These are phyloP conservation scores for Cutaneotrichosporon daszewskae DNA, from an alignment of 1,284 basidiomycete genomes.

Conservation along the genomic window DNA sequence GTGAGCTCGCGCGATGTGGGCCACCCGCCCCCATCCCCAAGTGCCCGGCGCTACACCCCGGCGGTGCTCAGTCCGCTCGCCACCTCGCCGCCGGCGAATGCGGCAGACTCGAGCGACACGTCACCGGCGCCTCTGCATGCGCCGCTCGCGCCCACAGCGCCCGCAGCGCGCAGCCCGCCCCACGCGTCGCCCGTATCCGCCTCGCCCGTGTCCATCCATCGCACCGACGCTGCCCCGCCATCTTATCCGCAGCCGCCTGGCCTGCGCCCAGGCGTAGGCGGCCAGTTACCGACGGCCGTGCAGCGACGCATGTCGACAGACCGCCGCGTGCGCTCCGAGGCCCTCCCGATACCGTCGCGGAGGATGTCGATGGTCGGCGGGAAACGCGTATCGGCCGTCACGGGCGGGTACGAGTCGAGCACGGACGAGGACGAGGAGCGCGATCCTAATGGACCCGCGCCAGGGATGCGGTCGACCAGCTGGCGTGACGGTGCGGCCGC, in stretches of 20 bases:
- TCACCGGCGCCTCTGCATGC: too few species aligned
- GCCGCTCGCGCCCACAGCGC: neutral
- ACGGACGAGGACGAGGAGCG: constrained; percentile 19
- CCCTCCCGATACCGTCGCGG: neutral
- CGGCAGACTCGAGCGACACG: too few species aligned
- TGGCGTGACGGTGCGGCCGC: too few species aligned
- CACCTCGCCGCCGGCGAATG: too few species aligned
- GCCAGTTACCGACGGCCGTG: neutral
- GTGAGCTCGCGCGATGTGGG: too few species aligned
- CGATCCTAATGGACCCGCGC: too few species aligned
- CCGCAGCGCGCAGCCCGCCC: neutral
- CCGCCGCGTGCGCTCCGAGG: constrained; percentile 10
- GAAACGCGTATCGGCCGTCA: constrained; percentile 20
- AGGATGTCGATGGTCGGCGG: constrained; percentile 7
- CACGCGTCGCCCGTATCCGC: neutral
- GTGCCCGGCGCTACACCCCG: too few species aligned
- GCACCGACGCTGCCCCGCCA: neutral
- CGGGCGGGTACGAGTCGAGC: constrained; percentile 39
- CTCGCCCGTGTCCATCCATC: neutral
- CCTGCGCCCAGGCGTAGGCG: neutral
- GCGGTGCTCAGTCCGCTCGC: too few species aligned
- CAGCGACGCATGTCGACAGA: constrained; percentile 3
- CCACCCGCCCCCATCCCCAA: too few species aligned
- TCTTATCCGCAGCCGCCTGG: neutral
- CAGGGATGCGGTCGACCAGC: too few species aligned